Percentiles rank a stretch among this genome's conserved stretches.
Evolutionary conservation across 2,329 filamentous ascomycete species (phyloP).

Genomic region (Botrytis hyacinthi): DNA sequence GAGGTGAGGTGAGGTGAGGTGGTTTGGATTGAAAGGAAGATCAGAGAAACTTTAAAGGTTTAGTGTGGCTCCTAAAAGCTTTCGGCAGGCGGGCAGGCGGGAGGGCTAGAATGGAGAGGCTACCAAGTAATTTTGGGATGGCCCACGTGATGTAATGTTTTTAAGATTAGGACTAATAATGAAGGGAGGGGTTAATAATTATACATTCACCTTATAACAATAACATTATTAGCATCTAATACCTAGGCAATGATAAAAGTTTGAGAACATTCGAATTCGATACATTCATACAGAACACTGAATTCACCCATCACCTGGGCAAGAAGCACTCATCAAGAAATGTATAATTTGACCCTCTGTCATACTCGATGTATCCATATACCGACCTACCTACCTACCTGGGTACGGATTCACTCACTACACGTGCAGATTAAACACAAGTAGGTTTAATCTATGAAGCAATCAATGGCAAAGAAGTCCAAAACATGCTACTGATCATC

Average conservation of each 20-base stretch:
- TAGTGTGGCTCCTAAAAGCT: constrained; percentile 8
- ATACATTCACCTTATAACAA: neutral
- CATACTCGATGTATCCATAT: neutral
- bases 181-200: neutral
- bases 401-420: neutral
- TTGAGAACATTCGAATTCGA: neutral
- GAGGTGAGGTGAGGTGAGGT: constrained; percentile 11
- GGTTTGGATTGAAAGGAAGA: constrained; percentile 15
- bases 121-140: neutral
- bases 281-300: neutral
- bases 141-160: neutral
- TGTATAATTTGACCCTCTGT: neutral
- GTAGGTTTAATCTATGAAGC: neutral
- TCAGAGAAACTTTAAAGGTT: constrained; percentile 18
- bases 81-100: constrained; percentile 18
- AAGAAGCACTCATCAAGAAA: neutral
- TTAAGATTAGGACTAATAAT: neutral
- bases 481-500: neutral
- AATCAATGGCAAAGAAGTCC: neutral
- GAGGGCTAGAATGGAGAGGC: constrained; percentile 1
- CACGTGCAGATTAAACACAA: neutral
- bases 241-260: neutral
- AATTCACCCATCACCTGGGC: neutral
- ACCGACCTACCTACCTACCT: neutral
- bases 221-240: neutral